Evolutionary conservation across 2,329 filamentous ascomycete species (phyloP), one percentile per base, ranked within the genome.

Genomic region (Diaporthe amygdali): DNA sequence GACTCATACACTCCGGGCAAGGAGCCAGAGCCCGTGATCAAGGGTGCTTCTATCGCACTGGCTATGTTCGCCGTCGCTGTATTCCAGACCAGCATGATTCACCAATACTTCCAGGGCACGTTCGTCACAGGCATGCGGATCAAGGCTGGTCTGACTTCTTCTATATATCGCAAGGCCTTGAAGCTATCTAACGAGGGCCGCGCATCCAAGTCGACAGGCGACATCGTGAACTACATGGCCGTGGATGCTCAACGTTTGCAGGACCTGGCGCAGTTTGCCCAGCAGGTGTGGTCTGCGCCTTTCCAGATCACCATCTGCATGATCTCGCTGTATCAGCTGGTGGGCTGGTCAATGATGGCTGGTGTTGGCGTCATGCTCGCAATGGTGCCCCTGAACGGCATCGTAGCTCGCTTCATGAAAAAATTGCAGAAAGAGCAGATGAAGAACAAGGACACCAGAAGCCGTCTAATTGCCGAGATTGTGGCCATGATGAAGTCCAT

Each of bases 401-500:
- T 96, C 73, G 96, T 98, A 79, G 96, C 96, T 30, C 90, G 92
- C 71, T 88, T 97, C 76, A 98, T 98, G 93, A 98, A 97, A 84
- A 94, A 89, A 52, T 84, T 99, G 76, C 97, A 99, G 80, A 97
- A 98, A 82, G 87, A 91, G 74, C 96, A 99, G 84, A 99, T 99
- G 96, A 97, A 97, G 86, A 98, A 98, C 85, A 99, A 99, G 84
- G 96, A 99, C 78, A 89, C 95, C 47, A 91, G 96, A 78, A 97
- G 95, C 56, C 91, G 96, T 63, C 84, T 99, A 71, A 98, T 98
- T 87, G 97, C 96, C 8, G 96, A 99, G 82, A 99, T 99, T 75
- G 87, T 99, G 78, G 98, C 97, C 86, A 98, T 98, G 83, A 99
- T 99, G 94, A 99, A 99, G 86, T 97, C 95, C 79, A 96, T 99